These are phyloP conservation scores for Gossypium rotundifolium DNA, from an alignment of 345 rosid species.

Conservation along the genomic window DNA sequence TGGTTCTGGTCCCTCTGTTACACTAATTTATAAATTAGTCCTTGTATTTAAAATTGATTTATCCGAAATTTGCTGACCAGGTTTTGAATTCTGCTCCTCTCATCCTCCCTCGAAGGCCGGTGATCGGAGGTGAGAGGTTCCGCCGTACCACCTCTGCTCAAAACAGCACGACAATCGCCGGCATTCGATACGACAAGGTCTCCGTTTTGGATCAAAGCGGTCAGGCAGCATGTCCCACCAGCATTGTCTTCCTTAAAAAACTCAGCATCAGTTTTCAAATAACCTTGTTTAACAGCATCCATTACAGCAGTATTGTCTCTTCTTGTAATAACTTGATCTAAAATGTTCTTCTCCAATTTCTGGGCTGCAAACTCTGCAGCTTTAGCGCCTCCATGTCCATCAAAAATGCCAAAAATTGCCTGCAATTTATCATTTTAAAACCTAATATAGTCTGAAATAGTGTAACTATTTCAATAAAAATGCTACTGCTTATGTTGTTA, in stretches of 20 bases:
- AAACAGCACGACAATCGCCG: conserved; percentile 91
- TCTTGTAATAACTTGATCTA: conserved; percentile 32
- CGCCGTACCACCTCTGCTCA: conserved; percentile 67
- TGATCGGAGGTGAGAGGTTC: conserved; percentile 85
- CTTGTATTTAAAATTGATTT: neutral
- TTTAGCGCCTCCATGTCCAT: conserved; percentile 61
- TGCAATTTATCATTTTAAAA: conserved; percentile 16
- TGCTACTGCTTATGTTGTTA: no score
- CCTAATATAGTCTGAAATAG: no score
- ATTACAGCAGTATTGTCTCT: conserved; percentile 32
- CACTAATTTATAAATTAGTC: no score
- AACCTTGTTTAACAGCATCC: conserved; percentile 67
- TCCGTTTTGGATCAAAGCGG: conserved; percentile 64
- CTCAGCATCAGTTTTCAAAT: conserved; percentile 62
- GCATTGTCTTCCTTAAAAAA: conserved; percentile 48
- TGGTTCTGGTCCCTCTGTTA: no score
- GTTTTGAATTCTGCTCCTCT: conserved; percentile 55
- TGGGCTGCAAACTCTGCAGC: conserved; percentile 63
- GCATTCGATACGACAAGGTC: conserved; percentile 75
- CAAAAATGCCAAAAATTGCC: conserved; percentile 61
- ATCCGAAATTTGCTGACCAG: conserved; percentile 36
- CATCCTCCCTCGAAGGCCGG: conserved; percentile 77
- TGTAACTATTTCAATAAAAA: no score
- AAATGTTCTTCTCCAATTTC: conserved; percentile 54
- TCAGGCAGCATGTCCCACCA: conserved; percentile 87